A percentile compares a stretch with the other conserved stretches of the same genome.
Conservation (phyloP, 495 filamentous ascomycete genomes). For the Tuber microsphaerosporum region DNA sequence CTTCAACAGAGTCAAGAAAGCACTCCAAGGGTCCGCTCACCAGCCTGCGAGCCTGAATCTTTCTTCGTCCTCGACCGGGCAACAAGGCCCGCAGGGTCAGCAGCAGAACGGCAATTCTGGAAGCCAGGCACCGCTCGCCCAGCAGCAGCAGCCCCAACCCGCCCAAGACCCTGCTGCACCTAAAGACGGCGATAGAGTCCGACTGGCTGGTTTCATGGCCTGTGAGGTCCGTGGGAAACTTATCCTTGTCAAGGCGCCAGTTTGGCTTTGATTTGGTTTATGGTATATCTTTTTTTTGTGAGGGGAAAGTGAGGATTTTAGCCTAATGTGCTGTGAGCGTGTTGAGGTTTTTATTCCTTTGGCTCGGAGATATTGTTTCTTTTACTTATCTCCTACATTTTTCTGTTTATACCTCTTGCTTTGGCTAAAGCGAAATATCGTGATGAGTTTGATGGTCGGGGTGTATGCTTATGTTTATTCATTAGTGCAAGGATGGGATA, state of each 20-base stretch:
- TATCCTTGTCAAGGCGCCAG: slow-evolving; percentile 80
- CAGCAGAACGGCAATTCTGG: slow-evolving; percentile 27
- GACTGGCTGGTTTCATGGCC: slow-evolving; percentile 76
- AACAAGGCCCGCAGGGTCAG: slow-evolving; percentile 21
- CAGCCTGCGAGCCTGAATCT: slow-evolving; percentile 20
- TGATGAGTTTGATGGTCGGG: slow-evolving; percentile 7
- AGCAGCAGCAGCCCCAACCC: slow-evolving; percentile 38
- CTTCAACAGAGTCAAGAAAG: slow-evolving; percentile 31
- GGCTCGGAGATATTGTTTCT: slow-evolving; percentile 1
- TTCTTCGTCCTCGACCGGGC: neutral
- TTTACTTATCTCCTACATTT: slow-evolving; percentile 9
- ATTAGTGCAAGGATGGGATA: neutral
- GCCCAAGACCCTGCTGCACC: slow-evolving; percentile 42
- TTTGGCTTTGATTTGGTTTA: slow-evolving; percentile 51
- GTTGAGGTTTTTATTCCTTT: slow-evolving; percentile 17
- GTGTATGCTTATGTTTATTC: slow-evolving; percentile 4
- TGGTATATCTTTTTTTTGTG: neutral
- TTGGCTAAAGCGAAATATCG: neutral
- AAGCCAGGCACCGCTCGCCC: slow-evolving; percentile 32
- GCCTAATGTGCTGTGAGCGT: slow-evolving; percentile 17
- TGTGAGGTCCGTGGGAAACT: slow-evolving; percentile 78
- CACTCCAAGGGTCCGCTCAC: slow-evolving; percentile 26
- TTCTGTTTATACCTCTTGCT: slow-evolving; percentile 21
- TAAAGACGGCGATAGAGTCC: slow-evolving; percentile 54
- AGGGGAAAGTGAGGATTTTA: neutral